Evolutionary conservation across 805 yeast genomes (phyloP).

Genomic region (Schwanniomyces occidentalis): DNA sequence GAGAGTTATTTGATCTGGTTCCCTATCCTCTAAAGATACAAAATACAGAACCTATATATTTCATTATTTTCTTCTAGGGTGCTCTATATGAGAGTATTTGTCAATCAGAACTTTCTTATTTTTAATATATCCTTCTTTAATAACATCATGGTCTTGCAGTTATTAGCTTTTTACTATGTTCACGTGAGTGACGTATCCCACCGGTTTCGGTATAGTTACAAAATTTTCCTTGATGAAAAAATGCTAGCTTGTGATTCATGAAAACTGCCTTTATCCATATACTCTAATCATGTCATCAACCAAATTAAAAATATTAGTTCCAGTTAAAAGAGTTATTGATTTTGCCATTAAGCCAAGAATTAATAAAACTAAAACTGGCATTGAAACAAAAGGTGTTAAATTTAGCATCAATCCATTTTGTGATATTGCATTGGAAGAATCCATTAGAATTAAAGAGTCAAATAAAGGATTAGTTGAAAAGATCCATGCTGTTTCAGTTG

Average conservation of each 20-base stretch:
- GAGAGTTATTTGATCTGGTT: too few relatives aligned
- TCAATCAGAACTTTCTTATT: too few relatives aligned
- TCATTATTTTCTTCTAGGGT: too few relatives aligned
- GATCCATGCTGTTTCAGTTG: constrained; percentile 90
- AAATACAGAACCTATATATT: too few relatives aligned
- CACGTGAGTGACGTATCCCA: constrained; percentile 2
- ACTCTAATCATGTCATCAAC: constrained; percentile 20
- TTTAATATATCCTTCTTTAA: too few relatives aligned
- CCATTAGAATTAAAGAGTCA: constrained; percentile 70
- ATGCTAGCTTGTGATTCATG: neutral
- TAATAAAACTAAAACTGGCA: constrained; percentile 79
- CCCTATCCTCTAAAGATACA: too few relatives aligned
- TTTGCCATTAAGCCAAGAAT: constrained; percentile 91
- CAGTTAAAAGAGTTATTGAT: constrained; percentile 93
- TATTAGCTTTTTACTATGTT: too few relatives aligned
- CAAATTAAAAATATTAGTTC: constrained; percentile 77
- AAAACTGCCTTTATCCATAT: neutral
- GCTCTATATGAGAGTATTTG: too few relatives aligned
- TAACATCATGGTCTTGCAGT: too few relatives aligned
- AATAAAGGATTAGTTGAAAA: constrained; percentile 68
- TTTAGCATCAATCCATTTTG: constrained; percentile 95
- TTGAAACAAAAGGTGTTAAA: constrained; percentile 87
- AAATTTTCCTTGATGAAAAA: constrained; percentile 1
- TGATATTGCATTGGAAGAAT: constrained; percentile 97
- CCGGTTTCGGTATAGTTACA: constrained; percentile 3